phyloP scores from a whole-genome alignment of 805 yeast species.

The Myxozyma geophila region DNA sequence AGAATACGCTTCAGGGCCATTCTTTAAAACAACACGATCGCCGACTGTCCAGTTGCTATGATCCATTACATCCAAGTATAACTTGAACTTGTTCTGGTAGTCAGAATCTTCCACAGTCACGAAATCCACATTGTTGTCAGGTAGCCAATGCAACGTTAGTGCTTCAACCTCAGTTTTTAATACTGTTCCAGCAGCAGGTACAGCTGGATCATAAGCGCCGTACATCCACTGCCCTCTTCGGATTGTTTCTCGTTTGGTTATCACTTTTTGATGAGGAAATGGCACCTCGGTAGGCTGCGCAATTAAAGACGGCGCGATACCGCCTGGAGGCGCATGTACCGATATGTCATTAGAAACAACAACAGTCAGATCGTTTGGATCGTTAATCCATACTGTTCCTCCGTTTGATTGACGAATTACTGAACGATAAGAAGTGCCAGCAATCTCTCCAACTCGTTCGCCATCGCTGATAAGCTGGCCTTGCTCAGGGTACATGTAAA shows the following conservation, averaged over 20 bases:
- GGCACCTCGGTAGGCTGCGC: slow-evolving; percentile 21
- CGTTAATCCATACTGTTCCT: slow-evolving; percentile 30
- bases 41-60: slow-evolving; percentile 34
- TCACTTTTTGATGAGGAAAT: slow-evolving; percentile 30
- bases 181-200: slow-evolving; percentile 21
- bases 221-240: slow-evolving; percentile 31
- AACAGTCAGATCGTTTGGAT: slow-evolving; percentile 12
- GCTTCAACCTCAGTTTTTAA: slow-evolving; percentile 24
- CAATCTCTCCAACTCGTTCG: slow-evolving; percentile 28
- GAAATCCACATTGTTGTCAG: slow-evolving; percentile 19
- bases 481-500: slow-evolving; percentile 27
- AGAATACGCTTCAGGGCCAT: slow-evolving; percentile 16
- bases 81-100: slow-evolving; percentile 8
- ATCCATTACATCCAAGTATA: slow-evolving; percentile 27
- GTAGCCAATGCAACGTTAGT: slow-evolving; percentile 30
- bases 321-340: slow-evolving; percentile 29
- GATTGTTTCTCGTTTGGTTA: slow-evolving; percentile 13
- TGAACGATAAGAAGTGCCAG: slow-evolving; percentile 6
- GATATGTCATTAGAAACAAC: slow-evolving; percentile 14
- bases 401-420: slow-evolving; percentile 26
- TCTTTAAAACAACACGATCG: slow-evolving; percentile 31
- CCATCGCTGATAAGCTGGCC: slow-evolving; percentile 34
- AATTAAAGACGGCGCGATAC: slow-evolving; percentile 30
- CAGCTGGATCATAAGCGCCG: slow-evolving; percentile 21
- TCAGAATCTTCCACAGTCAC: slow-evolving; percentile 19